phyloP scores from a whole-genome alignment of 495 filamentous ascomycete genomes.

The Immersiella caudata region DNA sequence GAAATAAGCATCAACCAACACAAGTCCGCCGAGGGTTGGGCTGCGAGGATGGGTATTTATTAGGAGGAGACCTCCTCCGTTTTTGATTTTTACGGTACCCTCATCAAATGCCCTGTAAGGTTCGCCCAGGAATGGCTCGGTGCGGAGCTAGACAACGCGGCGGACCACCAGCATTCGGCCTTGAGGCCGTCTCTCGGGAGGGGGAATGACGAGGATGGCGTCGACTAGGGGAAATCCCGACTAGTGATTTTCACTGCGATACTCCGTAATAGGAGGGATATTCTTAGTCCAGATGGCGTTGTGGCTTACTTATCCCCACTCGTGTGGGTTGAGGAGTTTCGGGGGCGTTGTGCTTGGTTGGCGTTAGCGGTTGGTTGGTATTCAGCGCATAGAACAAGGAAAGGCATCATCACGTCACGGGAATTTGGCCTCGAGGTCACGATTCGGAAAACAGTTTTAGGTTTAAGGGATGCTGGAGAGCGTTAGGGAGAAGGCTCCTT shows the following conservation, averaged over 20 bases:
- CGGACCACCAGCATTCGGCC: not conserved
- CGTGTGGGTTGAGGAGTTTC: not conserved
- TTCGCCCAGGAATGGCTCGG: not conserved
- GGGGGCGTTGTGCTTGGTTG: not conserved
- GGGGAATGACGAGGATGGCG: not conserved
- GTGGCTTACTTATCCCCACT: not conserved
- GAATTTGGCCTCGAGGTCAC: not conserved
- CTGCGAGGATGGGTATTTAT: slow-evolving; percentile 76
- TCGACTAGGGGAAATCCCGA: not conserved
- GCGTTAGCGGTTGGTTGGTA: not conserved
- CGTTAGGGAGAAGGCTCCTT: not conserved
- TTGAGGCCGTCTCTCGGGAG: not conserved
- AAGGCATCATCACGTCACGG: not conserved
- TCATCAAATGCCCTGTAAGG: no score
- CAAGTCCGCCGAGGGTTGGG: slow-evolving; percentile 57
- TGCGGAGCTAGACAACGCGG: not conserved
- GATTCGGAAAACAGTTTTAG: not conserved
- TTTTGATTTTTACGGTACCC: not conserved
- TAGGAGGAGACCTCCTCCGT: slow-evolving; percentile 37
- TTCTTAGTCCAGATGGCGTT: not conserved
- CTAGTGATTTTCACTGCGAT: not conserved
- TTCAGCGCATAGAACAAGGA: not conserved
- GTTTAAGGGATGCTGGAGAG: not conserved
- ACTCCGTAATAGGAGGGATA: no score
- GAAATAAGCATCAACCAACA: slow-evolving; percentile 70